Base-by-base conservation (phyloP, 208 protist genomes). In the Crithidia expoeki region DNA sequence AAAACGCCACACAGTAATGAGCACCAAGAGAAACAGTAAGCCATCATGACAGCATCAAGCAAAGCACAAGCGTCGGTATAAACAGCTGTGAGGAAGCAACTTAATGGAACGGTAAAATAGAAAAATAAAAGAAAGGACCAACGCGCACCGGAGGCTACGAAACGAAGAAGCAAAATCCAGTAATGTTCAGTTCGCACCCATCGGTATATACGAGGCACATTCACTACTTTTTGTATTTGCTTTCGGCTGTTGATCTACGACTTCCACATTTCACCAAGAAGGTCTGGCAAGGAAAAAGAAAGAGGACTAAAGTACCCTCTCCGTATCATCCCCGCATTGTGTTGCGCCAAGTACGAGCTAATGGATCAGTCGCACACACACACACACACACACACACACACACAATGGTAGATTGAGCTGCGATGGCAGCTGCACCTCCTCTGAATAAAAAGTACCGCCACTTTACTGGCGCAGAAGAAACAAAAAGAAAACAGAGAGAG, bases 71-170 rank as follows among this genome's bases (percentile, higher is more conserved):
- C n/a, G n/a, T n/a, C n/a, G n/a, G n/a, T n/a, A n/a, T n/a, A 40
- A 40, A 12, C 17, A 50, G 16, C 19, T 9, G 30, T 12, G 25
- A 25, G 1, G 32, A 30, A 32, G 25, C 19, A 5, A 32, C 1
- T 32, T 4, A 53, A 10, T 12, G 49, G 49, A 32, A 32, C 6
- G 25, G 25, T 47, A 75, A 72, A 34, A 55, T 47, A 59, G 7
- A 68, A 47, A 9, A 40, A 57, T 17, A 57, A 68, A 58, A 32
- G 23, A 34, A 56, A 56, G 33, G 10, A 56, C 17, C 46, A 23
- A 25, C 46, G 38, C 38, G 38, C 38, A 44, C n/a, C n/a, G n/a
- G n/a, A n/a, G n/a, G n/a, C n/a, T n/a, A 47, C 36, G 36, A 47
- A 47, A 47, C 16, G n/a, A n/a, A n/a, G n/a, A n/a, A n/a, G n/a